Conservation (phyloP, 129 eudicot species). For the Silybum marianum region DNA sequence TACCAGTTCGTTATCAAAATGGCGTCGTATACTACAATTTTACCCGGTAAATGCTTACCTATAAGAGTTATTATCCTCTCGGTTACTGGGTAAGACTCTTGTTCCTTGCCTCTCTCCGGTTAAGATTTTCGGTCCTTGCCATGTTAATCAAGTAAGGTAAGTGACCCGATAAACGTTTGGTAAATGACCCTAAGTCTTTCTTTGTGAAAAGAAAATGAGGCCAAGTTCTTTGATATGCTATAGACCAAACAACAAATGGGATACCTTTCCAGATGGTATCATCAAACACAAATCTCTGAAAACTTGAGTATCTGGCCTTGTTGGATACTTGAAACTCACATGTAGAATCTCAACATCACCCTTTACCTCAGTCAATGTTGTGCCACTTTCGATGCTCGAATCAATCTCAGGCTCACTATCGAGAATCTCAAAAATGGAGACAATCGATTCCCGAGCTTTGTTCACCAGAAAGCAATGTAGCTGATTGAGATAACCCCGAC, state of each 20-base stretch:
- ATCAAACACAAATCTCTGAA: slow-evolving; percentile 51
- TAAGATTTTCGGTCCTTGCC: neutral
- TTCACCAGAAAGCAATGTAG: slow-evolving; percentile 47
- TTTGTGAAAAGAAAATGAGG: neutral
- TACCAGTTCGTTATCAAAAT: no score
- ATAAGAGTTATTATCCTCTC: neutral
- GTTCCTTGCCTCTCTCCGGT: neutral
- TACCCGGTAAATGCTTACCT: neutral
- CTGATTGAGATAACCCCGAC: slow-evolving; percentile 49
- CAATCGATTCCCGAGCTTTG: slow-evolving; percentile 56
- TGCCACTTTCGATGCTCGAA: slow-evolving; percentile 52
- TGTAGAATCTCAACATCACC: slow-evolving; percentile 60
- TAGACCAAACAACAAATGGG: neutral
- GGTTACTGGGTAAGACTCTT: neutral
- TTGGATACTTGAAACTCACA: slow-evolving; percentile 65
- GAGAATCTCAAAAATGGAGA: slow-evolving; percentile 59
- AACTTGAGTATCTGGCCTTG: slow-evolving; percentile 59
- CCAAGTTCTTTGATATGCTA: neutral
- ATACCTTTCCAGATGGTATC: slow-evolving; percentile 70
- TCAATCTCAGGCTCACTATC: slow-evolving; percentile 65
- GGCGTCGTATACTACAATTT: neutral
- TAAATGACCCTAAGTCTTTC: neutral
- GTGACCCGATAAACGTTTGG: neutral
- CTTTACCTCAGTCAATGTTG: slow-evolving; percentile 28
- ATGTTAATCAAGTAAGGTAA: neutral